These are phyloP conservation scores for Xerocomellus chrysenteron DNA, from an alignment of 768 basidiomycete species.

Conservation along the genomic window DNA sequence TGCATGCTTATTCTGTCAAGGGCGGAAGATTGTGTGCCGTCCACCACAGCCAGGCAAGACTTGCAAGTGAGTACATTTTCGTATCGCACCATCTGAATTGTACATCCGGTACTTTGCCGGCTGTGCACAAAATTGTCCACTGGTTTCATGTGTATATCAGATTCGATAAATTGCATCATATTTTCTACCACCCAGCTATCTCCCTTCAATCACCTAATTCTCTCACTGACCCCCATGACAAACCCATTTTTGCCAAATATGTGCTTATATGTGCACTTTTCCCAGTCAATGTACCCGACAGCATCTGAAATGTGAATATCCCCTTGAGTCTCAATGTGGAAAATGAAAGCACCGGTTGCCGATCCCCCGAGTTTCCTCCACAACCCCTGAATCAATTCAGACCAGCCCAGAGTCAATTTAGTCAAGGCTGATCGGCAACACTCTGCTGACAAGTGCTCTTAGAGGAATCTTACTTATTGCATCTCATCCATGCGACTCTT, in stretches of 20 bases:
- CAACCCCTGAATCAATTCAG: constrained; percentile 23
- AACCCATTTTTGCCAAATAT: constrained; percentile 4
- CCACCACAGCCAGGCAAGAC: constrained; percentile 54
- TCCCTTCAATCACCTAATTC: constrained; percentile 20
- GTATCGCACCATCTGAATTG: background rate
- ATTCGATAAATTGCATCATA: constrained; percentile 5
- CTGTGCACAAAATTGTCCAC: constrained; percentile 7
- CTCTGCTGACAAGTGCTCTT: constrained; percentile 26
- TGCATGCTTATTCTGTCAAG: constrained; percentile 65
- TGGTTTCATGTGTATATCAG: constrained; percentile 1
- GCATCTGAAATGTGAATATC: constrained; percentile 69
- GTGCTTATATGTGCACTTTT: constrained; percentile 25
- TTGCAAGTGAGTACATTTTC: constrained; percentile 56
- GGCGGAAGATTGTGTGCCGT: constrained; percentile 69
- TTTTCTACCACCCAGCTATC: constrained; percentile 7
- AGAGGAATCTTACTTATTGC: constrained; percentile 12
- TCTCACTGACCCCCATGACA: constrained; percentile 28
- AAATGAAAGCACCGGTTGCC: constrained; percentile 48
- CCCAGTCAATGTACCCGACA: constrained; percentile 73
- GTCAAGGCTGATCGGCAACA: constrained; percentile 31
- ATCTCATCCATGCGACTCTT: constrained; percentile 9
- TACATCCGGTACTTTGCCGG: constrained; percentile 2
- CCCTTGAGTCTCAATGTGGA: constrained; percentile 66
- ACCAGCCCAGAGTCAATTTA: constrained; percentile 20
- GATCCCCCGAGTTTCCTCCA: constrained; percentile 32